Evolutionary conservation across 306 rosid genomes (phyloP).

Genomic region (Canavalia gladiata): DNA sequence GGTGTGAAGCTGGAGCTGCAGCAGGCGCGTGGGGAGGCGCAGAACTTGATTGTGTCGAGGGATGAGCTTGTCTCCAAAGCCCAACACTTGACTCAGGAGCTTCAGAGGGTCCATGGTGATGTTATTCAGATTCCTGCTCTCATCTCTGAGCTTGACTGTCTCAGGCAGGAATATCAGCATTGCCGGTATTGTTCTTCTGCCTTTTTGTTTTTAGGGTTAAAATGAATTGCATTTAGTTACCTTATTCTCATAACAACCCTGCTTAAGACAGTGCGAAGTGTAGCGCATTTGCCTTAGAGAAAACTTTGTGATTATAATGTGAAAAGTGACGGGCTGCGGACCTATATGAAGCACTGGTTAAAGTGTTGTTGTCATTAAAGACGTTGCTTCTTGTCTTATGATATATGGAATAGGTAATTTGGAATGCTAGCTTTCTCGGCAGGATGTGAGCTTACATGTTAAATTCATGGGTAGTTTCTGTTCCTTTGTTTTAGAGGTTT

Average conservation of each 20-base stretch:
- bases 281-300: not conserved
- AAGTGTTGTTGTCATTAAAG: not conserved
- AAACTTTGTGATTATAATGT: not conserved
- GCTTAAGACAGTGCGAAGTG: no score
- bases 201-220: not conserved
- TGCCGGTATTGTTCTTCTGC: constrained; percentile 65
- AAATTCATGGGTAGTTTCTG: not conserved
- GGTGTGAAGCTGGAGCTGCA: constrained; percentile 77
- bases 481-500: constrained; percentile 8
- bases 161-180: constrained; percentile 90
- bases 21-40: constrained; percentile 80
- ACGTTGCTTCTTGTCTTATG: not conserved
- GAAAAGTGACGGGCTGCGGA: not conserved
- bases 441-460: not conserved
- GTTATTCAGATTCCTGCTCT: constrained; percentile 84
- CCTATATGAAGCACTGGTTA: not conserved
- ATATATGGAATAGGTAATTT: constrained; percentile 16
- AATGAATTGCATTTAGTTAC: constrained; percentile 1
- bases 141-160: constrained; percentile 75
- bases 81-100: constrained; percentile 80
- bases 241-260: not conserved
- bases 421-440: constrained; percentile 3
- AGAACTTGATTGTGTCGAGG: constrained; percentile 68
- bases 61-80: constrained; percentile 78
- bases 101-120: constrained; percentile 81